Percentiles rank a stretch among this genome's conserved stretches.
Conservation (phyloP, 139 green algal species). For the Desmodesmus armatus region DNA sequence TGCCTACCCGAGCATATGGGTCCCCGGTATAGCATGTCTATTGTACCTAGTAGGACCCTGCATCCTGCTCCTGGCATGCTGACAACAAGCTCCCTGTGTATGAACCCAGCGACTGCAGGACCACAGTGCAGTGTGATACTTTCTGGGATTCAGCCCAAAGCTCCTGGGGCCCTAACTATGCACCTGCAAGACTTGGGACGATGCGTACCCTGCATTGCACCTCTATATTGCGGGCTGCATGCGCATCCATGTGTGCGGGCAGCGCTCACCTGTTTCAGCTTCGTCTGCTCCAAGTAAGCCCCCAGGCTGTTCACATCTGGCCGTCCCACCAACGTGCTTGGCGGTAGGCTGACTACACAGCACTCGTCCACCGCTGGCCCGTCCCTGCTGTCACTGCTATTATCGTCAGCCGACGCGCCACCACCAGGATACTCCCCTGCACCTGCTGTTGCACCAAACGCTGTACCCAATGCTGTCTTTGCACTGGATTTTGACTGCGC, state of each 20-base stretch:
- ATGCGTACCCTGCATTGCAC: neutral
- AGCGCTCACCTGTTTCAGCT: neutral
- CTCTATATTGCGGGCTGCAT: neutral
- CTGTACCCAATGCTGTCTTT: neutral
- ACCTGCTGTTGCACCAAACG: neutral
- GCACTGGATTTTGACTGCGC: no score
- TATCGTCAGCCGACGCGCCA: neutral
- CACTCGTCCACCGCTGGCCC: neutral
- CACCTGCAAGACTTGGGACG: neutral
- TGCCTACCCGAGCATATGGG: no score
- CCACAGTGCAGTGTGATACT: neutral
- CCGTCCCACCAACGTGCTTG: no score
- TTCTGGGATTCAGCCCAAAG: neutral
- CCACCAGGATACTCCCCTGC: neutral
- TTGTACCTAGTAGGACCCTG: no score
- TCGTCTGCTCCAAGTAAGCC: conserved; percentile 7
- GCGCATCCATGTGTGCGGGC: neutral
- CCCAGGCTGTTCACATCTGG: no score
- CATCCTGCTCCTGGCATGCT: no score
- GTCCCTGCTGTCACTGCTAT: neutral
- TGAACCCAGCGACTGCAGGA: neutral
- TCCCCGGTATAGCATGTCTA: no score
- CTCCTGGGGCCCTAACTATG: neutral
- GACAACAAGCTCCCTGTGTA: neutral
- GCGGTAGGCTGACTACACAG: no score